A percentile compares a stretch with the other conserved stretches of the same genome.
Evolutionary conservation across 495 filamentous ascomycete species (phyloP).

Genomic region (Penicillium silybi): DNA sequence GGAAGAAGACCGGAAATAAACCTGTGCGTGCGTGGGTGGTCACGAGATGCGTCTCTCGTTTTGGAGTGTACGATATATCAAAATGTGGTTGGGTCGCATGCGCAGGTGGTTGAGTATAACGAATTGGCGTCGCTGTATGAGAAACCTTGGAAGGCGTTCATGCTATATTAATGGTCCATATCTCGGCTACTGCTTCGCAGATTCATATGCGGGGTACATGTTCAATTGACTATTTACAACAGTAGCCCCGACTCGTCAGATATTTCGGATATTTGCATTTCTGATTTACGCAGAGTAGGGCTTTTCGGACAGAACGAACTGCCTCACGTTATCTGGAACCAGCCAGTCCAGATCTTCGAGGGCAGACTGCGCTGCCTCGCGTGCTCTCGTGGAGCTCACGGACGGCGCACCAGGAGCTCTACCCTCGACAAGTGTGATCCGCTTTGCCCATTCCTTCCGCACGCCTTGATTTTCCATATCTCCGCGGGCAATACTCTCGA

Average conservation of each 20-base stretch:
- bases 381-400: conserved; percentile 77
- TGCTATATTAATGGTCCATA: not conserved
- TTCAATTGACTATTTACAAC: not conserved
- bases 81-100: conserved; percentile 1
- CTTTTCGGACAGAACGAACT: conserved; percentile 48
- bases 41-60: not conserved
- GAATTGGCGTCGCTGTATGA: not conserved
- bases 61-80: conserved; percentile 21
- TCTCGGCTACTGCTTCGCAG: not conserved
- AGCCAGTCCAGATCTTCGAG: conserved; percentile 54
- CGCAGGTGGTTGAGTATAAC: not conserved
- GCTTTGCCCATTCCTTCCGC: conserved; percentile 60
- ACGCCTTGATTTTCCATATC: conserved; percentile 54
- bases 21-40: not conserved
- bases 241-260: not conserved
- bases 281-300: conserved; percentile 26
- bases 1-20: conserved; percentile 43
- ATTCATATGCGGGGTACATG: not conserved
- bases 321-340: conserved; percentile 58
- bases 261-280: too few relatives aligned
- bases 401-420: conserved; percentile 48
- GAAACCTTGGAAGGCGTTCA: not conserved
- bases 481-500: conserved; percentile 50
- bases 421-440: conserved; percentile 67
- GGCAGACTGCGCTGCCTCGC: conserved; percentile 57